Evolutionary conservation across 257 asterid genomes (phyloP).

Genomic region (Petrea volubilis): DNA sequence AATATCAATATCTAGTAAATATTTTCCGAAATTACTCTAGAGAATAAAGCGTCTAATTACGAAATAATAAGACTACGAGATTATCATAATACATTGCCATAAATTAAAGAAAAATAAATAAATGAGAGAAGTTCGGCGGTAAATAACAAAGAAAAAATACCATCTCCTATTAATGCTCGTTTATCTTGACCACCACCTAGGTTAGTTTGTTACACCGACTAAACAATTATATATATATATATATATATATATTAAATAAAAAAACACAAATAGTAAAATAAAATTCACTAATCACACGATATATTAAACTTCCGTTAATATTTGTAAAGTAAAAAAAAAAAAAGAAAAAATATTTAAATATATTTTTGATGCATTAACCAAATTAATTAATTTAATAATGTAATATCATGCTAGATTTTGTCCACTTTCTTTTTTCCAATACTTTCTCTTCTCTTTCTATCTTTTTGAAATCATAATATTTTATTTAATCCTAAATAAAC

Average conservation of each 20-base stretch:
- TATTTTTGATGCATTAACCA: background rate
- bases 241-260: background rate
- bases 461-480: background rate
- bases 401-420: background rate
- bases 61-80: background rate
- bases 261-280: background rate
- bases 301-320: too few species aligned
- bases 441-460: too few species aligned
- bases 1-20: too few species aligned
- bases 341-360: background rate
- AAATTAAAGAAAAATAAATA: background rate
- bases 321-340: background rate
- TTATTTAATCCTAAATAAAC: background rate
- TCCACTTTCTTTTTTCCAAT: background rate
- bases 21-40: too few species aligned
- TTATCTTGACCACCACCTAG: conserved; percentile 18
- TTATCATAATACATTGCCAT: background rate
- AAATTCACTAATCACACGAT: too few species aligned
- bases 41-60: too few species aligned
- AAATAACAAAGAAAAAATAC: background rate
- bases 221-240: background rate
- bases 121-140: background rate
- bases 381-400: background rate
- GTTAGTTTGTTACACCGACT: conserved; percentile 29
- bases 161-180: conserved; percentile 23